Evolutionary conservation across 148 eudicot genomes (phyloP).

Genomic region (Rhododendron mucronatum): DNA sequence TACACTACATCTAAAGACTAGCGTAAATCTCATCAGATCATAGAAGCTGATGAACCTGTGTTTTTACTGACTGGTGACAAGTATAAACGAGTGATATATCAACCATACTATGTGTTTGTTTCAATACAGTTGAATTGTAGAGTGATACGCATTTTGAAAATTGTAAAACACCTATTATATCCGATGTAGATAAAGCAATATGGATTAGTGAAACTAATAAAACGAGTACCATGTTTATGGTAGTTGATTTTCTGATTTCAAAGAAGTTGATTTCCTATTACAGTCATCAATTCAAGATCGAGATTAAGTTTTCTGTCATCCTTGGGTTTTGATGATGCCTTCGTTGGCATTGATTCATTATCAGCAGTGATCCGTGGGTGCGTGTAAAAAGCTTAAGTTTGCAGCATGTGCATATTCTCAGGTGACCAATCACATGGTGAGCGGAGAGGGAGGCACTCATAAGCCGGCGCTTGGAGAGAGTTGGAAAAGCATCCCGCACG

Average conservation of each 20-base stretch:
- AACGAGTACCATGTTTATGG: background rate
- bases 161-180: background rate
- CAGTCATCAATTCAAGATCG: background rate
- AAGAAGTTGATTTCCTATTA: background rate
- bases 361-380: background rate
- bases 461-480: conserved; percentile 97
- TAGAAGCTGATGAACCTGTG: background rate
- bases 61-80: background rate
- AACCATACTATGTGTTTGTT: background rate
- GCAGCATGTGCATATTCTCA: background rate
- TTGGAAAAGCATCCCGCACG: conserved; percentile 82
- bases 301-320: background rate
- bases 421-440: conserved; percentile 96
- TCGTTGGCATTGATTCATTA: background rate
- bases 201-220: background rate
- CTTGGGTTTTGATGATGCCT: background rate
- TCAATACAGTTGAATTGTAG: background rate
- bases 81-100: background rate
- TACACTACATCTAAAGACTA: background rate
- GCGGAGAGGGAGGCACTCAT: conserved; percentile 66
- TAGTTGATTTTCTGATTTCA: background rate
- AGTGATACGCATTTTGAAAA: background rate
- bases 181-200: background rate
- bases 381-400: background rate
- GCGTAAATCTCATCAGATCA: background rate